These are phyloP conservation scores for Kuraishia ogatae DNA, from an alignment of 805 yeast species.

Conservation along the genomic window DNA sequence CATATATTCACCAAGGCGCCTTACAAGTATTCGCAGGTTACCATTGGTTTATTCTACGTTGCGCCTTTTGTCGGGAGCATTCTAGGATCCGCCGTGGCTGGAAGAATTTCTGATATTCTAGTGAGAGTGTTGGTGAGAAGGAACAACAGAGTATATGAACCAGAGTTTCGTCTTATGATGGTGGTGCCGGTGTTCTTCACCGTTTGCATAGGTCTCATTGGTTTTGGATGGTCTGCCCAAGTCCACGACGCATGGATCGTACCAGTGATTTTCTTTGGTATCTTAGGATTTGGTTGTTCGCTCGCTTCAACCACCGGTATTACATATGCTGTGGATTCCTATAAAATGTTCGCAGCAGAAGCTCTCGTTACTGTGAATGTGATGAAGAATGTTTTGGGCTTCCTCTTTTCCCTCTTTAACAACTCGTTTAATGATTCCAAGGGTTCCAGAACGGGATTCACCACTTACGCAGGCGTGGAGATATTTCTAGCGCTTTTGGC, in stretches of 20 bases:
- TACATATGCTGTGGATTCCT: constrained; percentile 50
- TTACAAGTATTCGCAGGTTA: constrained; percentile 34
- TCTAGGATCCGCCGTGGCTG: constrained; percentile 46
- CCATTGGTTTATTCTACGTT: constrained; percentile 45
- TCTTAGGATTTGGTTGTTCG: constrained; percentile 51
- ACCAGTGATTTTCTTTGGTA: constrained; percentile 47
- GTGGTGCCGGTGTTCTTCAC: constrained; percentile 37
- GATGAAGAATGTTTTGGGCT: constrained; percentile 45
- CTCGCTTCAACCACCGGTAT: constrained; percentile 55
- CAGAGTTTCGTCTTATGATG: constrained; percentile 52
- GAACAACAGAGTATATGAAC: constrained; percentile 52
- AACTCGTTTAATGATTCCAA: constrained; percentile 30
- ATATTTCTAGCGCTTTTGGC: constrained; percentile 37
- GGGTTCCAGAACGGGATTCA: constrained; percentile 38
- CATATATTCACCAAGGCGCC: constrained; percentile 36
- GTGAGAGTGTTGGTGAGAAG: constrained; percentile 32
- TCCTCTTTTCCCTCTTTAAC: constrained; percentile 48
- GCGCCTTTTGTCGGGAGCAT: constrained; percentile 52
- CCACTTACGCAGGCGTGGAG: constrained; percentile 45
- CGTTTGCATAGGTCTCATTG: constrained; percentile 43
- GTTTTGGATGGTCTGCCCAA: constrained; percentile 53
- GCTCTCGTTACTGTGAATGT: constrained; percentile 48
- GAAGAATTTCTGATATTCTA: constrained; percentile 38
- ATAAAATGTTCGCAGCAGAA: constrained; percentile 49
- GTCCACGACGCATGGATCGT: constrained; percentile 43